Evolutionary conservation across 305 asterid genomes (phyloP), one percentile per base, ranked within the genome.

Genomic region (Fraxinus paxiana): DNA sequence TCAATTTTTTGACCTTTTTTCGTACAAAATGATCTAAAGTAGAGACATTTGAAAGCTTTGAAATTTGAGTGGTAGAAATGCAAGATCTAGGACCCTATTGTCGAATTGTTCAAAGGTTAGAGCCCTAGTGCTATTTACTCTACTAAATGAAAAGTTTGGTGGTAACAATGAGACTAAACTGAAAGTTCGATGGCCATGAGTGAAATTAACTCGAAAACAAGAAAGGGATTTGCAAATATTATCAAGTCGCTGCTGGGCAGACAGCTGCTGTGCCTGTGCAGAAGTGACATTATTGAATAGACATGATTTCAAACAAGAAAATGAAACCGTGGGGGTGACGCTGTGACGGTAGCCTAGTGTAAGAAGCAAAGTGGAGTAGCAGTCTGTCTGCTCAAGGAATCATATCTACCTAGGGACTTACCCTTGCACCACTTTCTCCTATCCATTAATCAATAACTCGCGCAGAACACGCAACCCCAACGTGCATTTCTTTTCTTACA

Each of bases 401-500:
- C 87, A 77, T 41, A 84, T 84, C 87, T 34, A 51, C 79, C 82
- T 84, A 24, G 82, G 87, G 67, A 84, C 80, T 80, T 24, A 28
- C 83, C 80, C 41, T 6, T 35, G 41, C 41, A 35, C 20, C 20
- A 56, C 24, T 17, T 56, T 20, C 20, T 28, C 1, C 41, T 6
- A 35, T 35, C 41, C 41, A 34, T 12, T 73, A 79, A 76, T 37
- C 69, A 76, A 81, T 12, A 83, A 79, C 87, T 76, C 90, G 84
- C 88, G 90, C 85, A 82, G 73, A 87, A 83, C 87, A 87, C 90
- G 90, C 90, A 87, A 87, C 80, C 83, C 78, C 76, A 56, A 70
- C 80, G 33, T 81, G 73, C 81, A 75, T 74, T 76, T 84, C 84
- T 56, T 22, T 35, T 35, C 41, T 35, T 35, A 35, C 77, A 6